Base-by-base conservation (phyloP, 441 rosid species). In the Mallotus repandus region DNA sequence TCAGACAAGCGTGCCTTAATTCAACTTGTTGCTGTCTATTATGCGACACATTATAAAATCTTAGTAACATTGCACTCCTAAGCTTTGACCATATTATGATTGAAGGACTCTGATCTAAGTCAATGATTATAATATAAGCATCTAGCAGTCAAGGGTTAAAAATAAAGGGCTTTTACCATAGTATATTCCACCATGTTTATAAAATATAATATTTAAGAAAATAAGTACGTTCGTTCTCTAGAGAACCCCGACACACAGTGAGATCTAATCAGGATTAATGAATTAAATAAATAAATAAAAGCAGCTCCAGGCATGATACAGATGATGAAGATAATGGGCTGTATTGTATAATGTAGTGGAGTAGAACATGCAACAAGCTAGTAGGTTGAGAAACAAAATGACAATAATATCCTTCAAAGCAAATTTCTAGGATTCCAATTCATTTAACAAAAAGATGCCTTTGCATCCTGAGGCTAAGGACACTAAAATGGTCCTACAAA, bases 401-500 rank as follows among this genome's bases (percentile, higher is more conserved):
- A 75, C 81, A 76, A 71, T 11, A 46, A 68, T 68, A 66, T 58
- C 78, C 82, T 71, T 71, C 67, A 65, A 45, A 66, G 43, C 35
- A 56, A 13, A 35, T 60, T 62, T 68, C 66, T 74, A 48, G 79
- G 70, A 77, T 64, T 66, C 70, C 66, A 76, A 18, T 48, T 68
- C 29, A 1, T 29, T 54, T 50, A 13, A 56, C 68, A 35, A 60
- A 10, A 32, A 49, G 35, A 69, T 14, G n/a, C 32, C 63, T 43
- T 41, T 16, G 56, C 22, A 75, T 66, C 41, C 63, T 57, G 52
- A 45, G 15, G 58, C 35, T 9, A 74, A 74, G 86, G 84, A 76
- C 29, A 83, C 55, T 75, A 35, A 38, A 38, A 38, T 76, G 77
- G 89, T 81, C 84, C 81, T 60, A 67, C 61, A 76, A 60, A 63